Evolutionary conservation across 192 early-diverging fungal species (phyloP), one percentile per base, ranked within the genome.

Genomic region (Umbelopsis sp.): DNA sequence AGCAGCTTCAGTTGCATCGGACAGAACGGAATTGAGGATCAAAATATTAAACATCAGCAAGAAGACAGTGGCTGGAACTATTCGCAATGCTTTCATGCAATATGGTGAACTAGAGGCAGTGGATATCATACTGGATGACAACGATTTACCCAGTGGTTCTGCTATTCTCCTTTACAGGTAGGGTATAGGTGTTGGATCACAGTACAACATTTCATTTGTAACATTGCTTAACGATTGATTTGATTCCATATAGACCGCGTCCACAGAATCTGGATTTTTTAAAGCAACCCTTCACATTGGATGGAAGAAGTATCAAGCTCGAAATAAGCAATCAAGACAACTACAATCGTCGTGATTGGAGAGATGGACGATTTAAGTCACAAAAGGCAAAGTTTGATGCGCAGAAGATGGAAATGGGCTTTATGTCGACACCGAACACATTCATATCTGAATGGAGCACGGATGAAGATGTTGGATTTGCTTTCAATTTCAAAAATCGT

Each of bases 401-500:
- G 5, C 47, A 66, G 16, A 31, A 32, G 21, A 12, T 83, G 8
- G 67, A 71, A 34, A 34, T 83, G 25, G 81, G 81, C 1, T 54
- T 43, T 3, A 70, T 74, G 45, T 45, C 73, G 4, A 24, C 49
- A 24, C 66, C 54, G 11, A 52, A 73, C 24, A 67, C 14, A 14
- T 77, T 69, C 59, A 71, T 77, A 24, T 54, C 69, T 3, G 75
- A 80, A 65, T 71, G 66, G 65, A 65, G 7, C 17, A 52, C 67
- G 0, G 21, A 12, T 0, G 14, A 59, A 7, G 26, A 71, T 20
- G 62, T 72, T 7, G 34, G 17, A 4, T 71, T 77, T 45, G 32
- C 51, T 2, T 22, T 83, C 6, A 44, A 77, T 20, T 83, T 72
- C 20, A 44, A 77, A 14, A 51, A 26, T 24, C 70, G 76, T 17